Evolutionary conservation across 176 grass and related monocot species (phyloP), one percentile per base, ranked within the genome.

Genomic region (Carex kokanica): DNA sequence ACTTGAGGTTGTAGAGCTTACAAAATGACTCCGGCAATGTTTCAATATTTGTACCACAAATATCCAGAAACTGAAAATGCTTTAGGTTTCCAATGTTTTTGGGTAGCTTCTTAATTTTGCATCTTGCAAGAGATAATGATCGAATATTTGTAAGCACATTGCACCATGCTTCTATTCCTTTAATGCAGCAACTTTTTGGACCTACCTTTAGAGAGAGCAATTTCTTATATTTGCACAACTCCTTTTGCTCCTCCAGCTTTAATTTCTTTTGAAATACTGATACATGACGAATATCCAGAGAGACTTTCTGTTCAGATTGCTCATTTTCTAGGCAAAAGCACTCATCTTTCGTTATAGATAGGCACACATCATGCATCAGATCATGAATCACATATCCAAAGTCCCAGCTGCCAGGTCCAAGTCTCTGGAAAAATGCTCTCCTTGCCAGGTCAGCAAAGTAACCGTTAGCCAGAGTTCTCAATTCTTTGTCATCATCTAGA

Each of bases 11-110:
- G 23, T 49, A 81, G 5, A 81, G 77, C 3, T 40, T 60, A 40
- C 60, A 40, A 81, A 86, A 27, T 10, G 62, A 72, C 5, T 80
- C 47, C 3, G 84, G 84, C 62, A 85, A 85, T 27, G n/a, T 6
- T 59, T 72, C 54, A 53, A 85, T 32, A 38, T 32, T 1, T 20
- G 83, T 77, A 14, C 6, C 12, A 62, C 69, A 74, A 71, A 85
- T n/a, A 61, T 85, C 69, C 4, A 85, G 2, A 74, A 21, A 64
- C 40, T 66, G 69, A 1, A 84, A 25, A 62, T 84, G 83, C 16
- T 31, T 73, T 47, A 84, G 21, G 8, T 77, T 62, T 1, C 69
- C 54, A 45, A 85, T 74, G 14, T 31, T 85, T 36, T 85, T 29
- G 12, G 66, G 47, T 25, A 85, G 62, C 18, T 41, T 5, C 14